These are phyloP conservation scores for Papilionanthe hybrid DNA, from an alignment of 116 monocot species.

Conservation along the genomic window DNA sequence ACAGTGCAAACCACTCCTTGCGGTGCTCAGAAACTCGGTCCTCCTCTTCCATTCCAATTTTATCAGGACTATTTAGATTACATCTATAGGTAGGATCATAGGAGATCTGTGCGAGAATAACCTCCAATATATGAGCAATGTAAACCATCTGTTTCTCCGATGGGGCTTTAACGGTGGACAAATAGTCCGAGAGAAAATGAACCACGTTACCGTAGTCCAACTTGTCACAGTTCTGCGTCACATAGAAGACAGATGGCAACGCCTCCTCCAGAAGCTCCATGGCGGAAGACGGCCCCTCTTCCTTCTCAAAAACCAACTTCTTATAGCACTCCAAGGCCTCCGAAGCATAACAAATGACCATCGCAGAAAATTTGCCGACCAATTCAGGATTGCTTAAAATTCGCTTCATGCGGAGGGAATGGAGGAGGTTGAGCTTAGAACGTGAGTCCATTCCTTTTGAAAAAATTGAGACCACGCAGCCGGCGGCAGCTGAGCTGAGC, in stretches of 20 bases:
- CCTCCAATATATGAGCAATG: constrained; percentile 61
- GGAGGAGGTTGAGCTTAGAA: constrained; percentile 57
- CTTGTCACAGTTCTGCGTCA: constrained; percentile 56
- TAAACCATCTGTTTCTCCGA: constrained; percentile 55
- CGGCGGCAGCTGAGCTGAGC: constrained; percentile 45
- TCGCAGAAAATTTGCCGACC: constrained; percentile 24
- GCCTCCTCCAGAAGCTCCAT: constrained; percentile 65
- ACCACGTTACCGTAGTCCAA: constrained; percentile 50
- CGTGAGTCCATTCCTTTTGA: constrained; percentile 64
- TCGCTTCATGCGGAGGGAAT: constrained; percentile 25
- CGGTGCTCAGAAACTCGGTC: constrained; percentile 67
- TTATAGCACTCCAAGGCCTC: constrained; percentile 74
- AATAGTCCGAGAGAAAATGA: constrained; percentile 65
- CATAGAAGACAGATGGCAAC: constrained; percentile 62
- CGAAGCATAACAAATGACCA: constrained; percentile 65
- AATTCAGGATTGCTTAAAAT: constrained; percentile 37
- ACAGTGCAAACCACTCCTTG: constrained; percentile 57
- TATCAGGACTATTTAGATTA: constrained; percentile 73
- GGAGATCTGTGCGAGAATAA: constrained; percentile 45
- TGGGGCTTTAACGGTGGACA: constrained; percentile 58
- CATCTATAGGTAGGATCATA: constrained; percentile 60
- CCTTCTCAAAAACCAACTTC: constrained; percentile 25
- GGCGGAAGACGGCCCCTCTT: constrained; percentile 20
- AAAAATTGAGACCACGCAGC: constrained; percentile 56
- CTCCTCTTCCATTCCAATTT: constrained; percentile 88